Evolutionary conservation across 257 asterid genomes (phyloP).

Genomic region (Solanum habrochaites): DNA sequence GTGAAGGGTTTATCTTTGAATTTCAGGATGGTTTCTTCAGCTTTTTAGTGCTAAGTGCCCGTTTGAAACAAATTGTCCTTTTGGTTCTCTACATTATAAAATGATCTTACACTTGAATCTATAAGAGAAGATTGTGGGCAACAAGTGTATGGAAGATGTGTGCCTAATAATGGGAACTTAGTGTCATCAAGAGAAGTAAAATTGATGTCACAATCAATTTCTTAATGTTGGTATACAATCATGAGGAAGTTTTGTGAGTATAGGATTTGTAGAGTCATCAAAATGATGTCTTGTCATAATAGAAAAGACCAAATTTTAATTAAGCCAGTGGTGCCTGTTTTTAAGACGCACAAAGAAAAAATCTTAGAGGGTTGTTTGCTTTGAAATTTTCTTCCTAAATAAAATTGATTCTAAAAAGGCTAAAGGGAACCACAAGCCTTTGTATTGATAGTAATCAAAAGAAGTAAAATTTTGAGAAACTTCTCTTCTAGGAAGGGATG

Average conservation of each 20-base stretch:
- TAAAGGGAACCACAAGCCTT: conserved; percentile 2
- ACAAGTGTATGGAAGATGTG: no score
- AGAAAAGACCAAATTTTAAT: neutral
- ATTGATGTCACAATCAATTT: neutral
- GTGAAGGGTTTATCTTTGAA: no score
- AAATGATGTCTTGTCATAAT: neutral
- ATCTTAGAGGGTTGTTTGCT: neutral
- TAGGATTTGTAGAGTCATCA: neutral
- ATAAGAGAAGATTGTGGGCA: no score
- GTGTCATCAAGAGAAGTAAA: no score
- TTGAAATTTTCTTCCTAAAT: neutral
- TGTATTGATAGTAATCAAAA: neutral
- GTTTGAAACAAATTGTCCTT: no score
- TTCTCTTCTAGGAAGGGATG: no score
- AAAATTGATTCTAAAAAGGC: neutral
- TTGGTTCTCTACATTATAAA: no score
- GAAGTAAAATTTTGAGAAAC: neutral
- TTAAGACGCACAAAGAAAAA: neutral
- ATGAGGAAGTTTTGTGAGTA: neutral
- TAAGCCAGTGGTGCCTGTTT: conserved; percentile 1
- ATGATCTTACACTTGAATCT: no score
- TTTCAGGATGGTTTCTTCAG: no score
- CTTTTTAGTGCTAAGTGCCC: no score
- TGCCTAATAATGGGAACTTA: no score
- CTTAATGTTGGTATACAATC: neutral